phyloP scores from a whole-genome alignment of 225 moss, liverwort and hornwort species.

The Takakia lepidozioides region DNA sequence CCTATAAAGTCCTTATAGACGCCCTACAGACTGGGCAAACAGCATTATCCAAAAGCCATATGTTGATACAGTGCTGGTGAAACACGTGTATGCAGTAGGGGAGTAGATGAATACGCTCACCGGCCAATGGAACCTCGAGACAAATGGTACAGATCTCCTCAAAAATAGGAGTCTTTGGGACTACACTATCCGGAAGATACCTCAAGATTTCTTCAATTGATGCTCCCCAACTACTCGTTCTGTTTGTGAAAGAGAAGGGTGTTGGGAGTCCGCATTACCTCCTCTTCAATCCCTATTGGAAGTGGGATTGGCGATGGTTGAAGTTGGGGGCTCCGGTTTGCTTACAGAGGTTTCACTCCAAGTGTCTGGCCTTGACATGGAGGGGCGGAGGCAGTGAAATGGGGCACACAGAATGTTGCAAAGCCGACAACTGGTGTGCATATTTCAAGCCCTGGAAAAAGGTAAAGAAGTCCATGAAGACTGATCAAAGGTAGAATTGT shows the following conservation, averaged over 20 bases:
- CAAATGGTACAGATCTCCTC: too few species aligned
- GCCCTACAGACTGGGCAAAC: too few species aligned
- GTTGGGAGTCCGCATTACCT: constrained; percentile 49
- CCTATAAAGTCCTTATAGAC: too few species aligned
- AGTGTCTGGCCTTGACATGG: constrained; percentile 47
- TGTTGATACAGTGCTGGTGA: too few species aligned
- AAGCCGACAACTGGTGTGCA: constrained; percentile 46
- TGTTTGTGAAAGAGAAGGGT: constrained; percentile 33
- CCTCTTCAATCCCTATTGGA: constrained; percentile 93
- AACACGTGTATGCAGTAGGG: too few species aligned
- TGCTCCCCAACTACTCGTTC: constrained; percentile 18
- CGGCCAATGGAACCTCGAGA: too few species aligned
- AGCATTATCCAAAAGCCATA: too few species aligned
- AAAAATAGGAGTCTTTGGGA: too few species aligned
- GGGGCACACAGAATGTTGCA: constrained; percentile 46
- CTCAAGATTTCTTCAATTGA: too few species aligned
- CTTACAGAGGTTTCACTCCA: constrained; percentile 24
- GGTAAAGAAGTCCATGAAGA: constrained; percentile 64
- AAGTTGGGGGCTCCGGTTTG: constrained; percentile 21
- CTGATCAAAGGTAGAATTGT: too few species aligned
- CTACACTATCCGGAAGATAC: too few species aligned
- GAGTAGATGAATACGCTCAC: too few species aligned
- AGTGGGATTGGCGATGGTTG: constrained; percentile 64
- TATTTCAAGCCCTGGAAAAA: constrained; percentile 62
- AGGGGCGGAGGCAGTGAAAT: constrained; percentile 53